phyloP scores from a whole-genome alignment of 1,139 yeast genomes.

The Groenewaldozyma sp. region DNA sequence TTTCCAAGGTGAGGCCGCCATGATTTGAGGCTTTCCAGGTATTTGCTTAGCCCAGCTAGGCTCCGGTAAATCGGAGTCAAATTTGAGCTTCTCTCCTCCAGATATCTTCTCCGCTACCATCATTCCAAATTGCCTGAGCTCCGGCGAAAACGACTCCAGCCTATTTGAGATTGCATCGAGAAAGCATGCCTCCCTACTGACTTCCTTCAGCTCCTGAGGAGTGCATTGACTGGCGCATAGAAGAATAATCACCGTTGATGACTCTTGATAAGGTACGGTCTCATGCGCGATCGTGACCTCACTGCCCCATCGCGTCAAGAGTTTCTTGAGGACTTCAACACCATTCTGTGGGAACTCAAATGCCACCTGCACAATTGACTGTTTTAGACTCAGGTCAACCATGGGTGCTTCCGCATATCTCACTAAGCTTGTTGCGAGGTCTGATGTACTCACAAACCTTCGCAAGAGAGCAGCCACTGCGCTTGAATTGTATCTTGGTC shows the following conservation, averaged over 20 bases:
- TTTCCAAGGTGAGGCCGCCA: neutral
- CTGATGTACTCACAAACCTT: constrained; percentile 1
- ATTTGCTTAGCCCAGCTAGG: constrained; percentile 19
- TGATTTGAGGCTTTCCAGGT: constrained; percentile 9
- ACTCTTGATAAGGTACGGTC: constrained; percentile 18
- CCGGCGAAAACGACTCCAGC: constrained; percentile 37
- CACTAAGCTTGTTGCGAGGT: constrained; percentile 5
- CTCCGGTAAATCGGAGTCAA: constrained; percentile 1
- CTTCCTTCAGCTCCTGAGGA: constrained; percentile 16
- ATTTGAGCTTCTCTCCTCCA: constrained; percentile 17
- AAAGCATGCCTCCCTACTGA: constrained; percentile 30
- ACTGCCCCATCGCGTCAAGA: constrained; percentile 21
- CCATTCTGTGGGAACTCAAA: constrained; percentile 2
- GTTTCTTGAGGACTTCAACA: constrained; percentile 10
- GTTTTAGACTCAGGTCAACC: constrained; percentile 9
- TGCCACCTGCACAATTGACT: constrained; percentile 9
- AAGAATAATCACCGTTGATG: constrained; percentile 22
- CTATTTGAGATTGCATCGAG: constrained; percentile 38
- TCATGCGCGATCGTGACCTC: constrained; percentile 14
- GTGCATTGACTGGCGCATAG: constrained; percentile 20
- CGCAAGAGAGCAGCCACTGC: constrained; percentile 9
- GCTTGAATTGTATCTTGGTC: neutral
- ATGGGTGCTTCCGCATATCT: constrained; percentile 8
- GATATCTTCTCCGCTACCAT: constrained; percentile 41
- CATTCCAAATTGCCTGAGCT: constrained; percentile 38